Percentiles rank a stretch among this genome's conserved stretches.
Conservation (phyloP, 768 basidiomycete genomes). For the Rossbeevera mucosa region DNA sequence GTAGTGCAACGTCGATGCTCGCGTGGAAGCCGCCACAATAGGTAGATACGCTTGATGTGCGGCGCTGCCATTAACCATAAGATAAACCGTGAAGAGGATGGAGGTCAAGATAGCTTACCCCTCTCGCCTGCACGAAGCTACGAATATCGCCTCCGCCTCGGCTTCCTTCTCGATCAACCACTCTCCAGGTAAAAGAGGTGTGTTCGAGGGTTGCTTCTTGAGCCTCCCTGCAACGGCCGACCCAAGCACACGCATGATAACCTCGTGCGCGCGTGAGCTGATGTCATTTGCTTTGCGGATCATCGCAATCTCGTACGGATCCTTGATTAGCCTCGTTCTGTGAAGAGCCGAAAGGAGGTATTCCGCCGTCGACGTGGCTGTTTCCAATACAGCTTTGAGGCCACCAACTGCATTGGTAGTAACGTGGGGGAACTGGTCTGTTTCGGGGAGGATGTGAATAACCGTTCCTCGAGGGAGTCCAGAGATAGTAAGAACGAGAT, state of each 20-base stretch:
- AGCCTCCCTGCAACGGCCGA: constrained; percentile 59
- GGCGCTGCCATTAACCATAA: constrained; percentile 42
- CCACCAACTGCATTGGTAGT: constrained; percentile 3
- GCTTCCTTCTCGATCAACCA: constrained; percentile 92
- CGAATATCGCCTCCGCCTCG: constrained; percentile 92
- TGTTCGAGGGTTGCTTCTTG: constrained; percentile 35
- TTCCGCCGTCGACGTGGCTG: constrained; percentile 14
- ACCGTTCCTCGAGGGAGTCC: constrained; percentile 49
- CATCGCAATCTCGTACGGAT: constrained; percentile 61
- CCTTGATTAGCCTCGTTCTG: constrained; percentile 74
- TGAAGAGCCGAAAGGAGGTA: constrained; percentile 80
- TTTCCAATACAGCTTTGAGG: constrained; percentile 4
- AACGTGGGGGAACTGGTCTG: constrained; percentile 20
- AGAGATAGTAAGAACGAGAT: constrained; percentile 44
- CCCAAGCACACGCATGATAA: constrained; percentile 88
- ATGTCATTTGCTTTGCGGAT: constrained; percentile 83
- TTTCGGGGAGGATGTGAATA: constrained; percentile 59
- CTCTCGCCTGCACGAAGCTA: constrained; percentile 82
- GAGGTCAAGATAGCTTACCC: constrained; percentile 50
- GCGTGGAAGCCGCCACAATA: constrained; percentile 82
- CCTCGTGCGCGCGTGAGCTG: constrained; percentile 85
- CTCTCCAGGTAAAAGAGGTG: constrained; percentile 62
- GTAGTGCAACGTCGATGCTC: constrained; percentile 90
- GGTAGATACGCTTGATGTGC: constrained; percentile 89
- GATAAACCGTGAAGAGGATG: background rate